These are phyloP conservation scores for Geotrichum carabidarum DNA, from an alignment of 1,139 yeast genomes.

Conservation along the genomic window DNA sequence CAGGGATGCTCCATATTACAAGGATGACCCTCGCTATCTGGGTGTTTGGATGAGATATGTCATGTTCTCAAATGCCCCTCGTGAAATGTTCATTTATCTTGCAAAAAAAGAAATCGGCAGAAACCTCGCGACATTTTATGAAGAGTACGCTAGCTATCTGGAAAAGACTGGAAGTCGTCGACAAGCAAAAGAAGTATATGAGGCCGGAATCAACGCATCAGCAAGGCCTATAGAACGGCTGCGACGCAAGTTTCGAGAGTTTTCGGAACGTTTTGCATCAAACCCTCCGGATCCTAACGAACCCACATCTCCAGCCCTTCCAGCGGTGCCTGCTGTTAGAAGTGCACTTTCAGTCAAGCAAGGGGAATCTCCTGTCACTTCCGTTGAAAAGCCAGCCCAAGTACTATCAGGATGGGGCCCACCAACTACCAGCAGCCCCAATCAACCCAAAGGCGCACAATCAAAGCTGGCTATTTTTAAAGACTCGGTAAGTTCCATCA, in stretches of 20 bases:
- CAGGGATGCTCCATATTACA: constrained; percentile 59
- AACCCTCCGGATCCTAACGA: constrained; percentile 34
- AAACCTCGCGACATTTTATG: constrained; percentile 66
- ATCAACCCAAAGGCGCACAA: constrained; percentile 26
- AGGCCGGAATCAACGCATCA: constrained; percentile 51
- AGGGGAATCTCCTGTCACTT: constrained; percentile 1
- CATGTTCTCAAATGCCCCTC: constrained; percentile 61
- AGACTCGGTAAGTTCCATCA: constrained; percentile 32
- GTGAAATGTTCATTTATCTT: constrained; percentile 67
- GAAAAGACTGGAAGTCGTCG: constrained; percentile 48
- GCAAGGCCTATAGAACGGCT: constrained; percentile 66
- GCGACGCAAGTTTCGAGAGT: constrained; percentile 46
- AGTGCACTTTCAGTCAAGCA: constrained; percentile 24
- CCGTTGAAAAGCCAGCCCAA: not conserved
- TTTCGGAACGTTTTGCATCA: constrained; percentile 40
- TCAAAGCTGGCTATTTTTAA: constrained; percentile 42
- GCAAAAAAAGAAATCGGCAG: constrained; percentile 69
- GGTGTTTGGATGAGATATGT: constrained; percentile 76
- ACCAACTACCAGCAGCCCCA: not conserved
- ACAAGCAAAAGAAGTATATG: constrained; percentile 62
- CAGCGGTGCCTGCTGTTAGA: constrained; percentile 25
- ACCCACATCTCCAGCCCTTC: not conserved
- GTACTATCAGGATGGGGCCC: not conserved
- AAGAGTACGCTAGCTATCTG: constrained; percentile 66
- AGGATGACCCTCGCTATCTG: constrained; percentile 75